Percentiles rank a stretch among this genome's conserved stretches.
Conservation (phyloP, 1,284 basidiomycete genomes). For the Cryptococcus amylolentus region DNA sequence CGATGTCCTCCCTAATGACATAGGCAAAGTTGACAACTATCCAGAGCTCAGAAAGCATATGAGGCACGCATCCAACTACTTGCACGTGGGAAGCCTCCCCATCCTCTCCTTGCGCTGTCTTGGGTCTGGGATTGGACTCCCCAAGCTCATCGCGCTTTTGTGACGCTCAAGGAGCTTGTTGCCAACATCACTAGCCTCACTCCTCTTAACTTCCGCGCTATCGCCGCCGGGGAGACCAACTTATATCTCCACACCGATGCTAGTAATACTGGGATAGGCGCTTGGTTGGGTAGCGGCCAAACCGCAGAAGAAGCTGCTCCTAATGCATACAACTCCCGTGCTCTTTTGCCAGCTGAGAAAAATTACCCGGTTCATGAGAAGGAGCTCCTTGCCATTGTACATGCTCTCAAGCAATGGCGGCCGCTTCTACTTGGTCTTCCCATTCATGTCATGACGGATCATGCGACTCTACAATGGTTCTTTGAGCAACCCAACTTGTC, state of each 20-base stretch:
- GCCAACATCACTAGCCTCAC: no score
- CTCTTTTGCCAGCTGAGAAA: neutral
- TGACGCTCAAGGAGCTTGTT: no score
- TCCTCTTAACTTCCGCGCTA: no score
- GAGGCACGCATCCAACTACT: no score
- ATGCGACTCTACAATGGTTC: neutral
- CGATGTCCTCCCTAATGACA: no score
- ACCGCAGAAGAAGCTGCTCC: neutral
- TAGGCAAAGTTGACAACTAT: no score
- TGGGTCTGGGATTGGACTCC: no score
- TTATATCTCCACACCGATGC: neutral
- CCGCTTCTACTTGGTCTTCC: neutral
- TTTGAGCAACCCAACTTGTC: neutral
- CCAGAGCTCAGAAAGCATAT: no score
- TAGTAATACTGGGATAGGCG: neutral
- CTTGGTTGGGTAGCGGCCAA: neutral
- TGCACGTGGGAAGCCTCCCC: no score
- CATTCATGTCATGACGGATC: neutral
- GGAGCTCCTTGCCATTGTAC: neutral
- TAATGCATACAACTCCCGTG: neutral
- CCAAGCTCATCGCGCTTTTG: no score
- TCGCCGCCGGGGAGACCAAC: no score
- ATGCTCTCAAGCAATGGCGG: conserved; percentile 1
- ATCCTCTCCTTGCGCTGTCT: no score
- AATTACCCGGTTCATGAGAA: conserved; percentile 2